Percentiles rank a stretch among this genome's conserved stretches.
phyloP scores from a whole-genome alignment of 768 basidiomycete genomes.

The Tylopilus cervinicoccineus region DNA sequence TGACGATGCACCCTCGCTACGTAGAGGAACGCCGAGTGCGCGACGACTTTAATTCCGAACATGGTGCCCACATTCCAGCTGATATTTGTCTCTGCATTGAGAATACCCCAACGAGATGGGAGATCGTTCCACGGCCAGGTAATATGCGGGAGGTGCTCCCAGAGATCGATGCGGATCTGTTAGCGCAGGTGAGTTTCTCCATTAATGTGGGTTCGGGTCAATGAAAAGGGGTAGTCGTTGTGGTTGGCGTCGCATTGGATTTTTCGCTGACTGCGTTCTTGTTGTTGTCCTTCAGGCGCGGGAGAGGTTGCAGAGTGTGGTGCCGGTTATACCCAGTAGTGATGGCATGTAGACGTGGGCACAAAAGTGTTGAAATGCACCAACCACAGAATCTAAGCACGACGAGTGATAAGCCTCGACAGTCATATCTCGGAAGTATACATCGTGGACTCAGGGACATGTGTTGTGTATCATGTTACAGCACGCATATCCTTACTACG shows the following conservation, averaged over 20 bases:
- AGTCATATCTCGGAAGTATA: too few relatives aligned
- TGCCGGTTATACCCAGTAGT: constrained; percentile 12
- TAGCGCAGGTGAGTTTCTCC: constrained; percentile 50
- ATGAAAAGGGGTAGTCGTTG: too few relatives aligned
- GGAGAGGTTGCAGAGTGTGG: constrained; percentile 19
- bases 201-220: too few relatives aligned
- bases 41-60: constrained; percentile 65
- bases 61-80: constrained; percentile 70
- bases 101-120: constrained; percentile 72
- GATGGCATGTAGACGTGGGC: constrained; percentile 21
- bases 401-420: too few relatives aligned
- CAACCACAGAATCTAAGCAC: too few relatives aligned
- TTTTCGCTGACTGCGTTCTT: background rate
- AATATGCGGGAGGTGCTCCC: constrained; percentile 58
- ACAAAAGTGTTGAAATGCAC: too few relatives aligned
- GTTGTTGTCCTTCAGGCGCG: constrained; percentile 28
- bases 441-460: too few relatives aligned
- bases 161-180: constrained; percentile 54
- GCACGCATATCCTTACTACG: too few relatives aligned
- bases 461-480: too few relatives aligned
- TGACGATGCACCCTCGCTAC: background rate
- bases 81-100: constrained; percentile 78
- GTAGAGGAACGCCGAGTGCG: constrained; percentile 67
- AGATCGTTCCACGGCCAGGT: constrained; percentile 55
- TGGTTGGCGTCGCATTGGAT: background rate